These are phyloP conservation scores for Dichomitus squalens DNA, from an alignment of 1,284 basidiomycete genomes.

Conservation along the genomic window DNA sequence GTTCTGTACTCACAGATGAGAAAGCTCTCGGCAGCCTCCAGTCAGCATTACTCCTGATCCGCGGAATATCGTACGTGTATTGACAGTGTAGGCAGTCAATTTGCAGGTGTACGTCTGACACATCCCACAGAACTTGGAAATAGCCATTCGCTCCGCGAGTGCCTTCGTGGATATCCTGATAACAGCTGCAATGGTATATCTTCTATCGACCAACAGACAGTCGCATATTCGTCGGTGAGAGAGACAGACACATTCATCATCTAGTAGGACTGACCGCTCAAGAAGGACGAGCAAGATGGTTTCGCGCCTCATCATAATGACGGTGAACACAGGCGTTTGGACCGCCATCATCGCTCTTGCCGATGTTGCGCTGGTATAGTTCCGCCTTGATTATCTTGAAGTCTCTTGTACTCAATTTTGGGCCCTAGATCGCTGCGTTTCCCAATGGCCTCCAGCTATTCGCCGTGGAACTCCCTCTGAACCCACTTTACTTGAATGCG, in stretches of 20 bases:
- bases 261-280: neutral
- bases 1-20: neutral
- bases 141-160: neutral
- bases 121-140: neutral
- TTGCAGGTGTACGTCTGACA: neutral
- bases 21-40: neutral
- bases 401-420: too few species aligned
- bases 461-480: slow-evolving; percentile 2
- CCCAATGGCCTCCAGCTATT: neutral
- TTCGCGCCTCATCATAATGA: neutral
- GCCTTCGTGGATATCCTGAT: slow-evolving; percentile 1
- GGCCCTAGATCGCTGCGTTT: neutral
- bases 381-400: slow-evolving; percentile 35
- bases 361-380: neutral
- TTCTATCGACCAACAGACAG: neutral
- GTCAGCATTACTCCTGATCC: neutral
- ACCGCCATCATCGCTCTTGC: neutral
- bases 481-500: slow-evolving; percentile 7
- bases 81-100: neutral
- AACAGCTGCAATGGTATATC: neutral
- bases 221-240: neutral
- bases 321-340: neutral
- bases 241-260: neutral
- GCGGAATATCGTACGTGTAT: neutral
- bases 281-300: neutral